These are phyloP conservation scores for Trichoderma sp. DNA, from an alignment of 2,329 filamentous ascomycete genomes.

Conservation along the genomic window DNA sequence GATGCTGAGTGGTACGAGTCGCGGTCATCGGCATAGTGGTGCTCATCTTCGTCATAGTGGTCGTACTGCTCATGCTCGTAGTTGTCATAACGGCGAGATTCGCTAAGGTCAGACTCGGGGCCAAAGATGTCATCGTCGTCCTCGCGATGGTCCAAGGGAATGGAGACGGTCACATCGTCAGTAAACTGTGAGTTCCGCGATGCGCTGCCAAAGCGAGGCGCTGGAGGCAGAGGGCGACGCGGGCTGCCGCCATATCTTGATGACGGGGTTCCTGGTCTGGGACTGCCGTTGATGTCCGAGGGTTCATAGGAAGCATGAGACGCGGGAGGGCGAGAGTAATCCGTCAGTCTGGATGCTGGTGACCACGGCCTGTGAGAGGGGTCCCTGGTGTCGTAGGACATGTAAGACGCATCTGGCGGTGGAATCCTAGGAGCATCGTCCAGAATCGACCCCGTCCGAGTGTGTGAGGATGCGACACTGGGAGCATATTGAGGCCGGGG, in stretches of 20 bases:
- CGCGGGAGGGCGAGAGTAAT: slow-evolving; percentile 69
- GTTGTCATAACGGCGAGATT: slow-evolving; percentile 38
- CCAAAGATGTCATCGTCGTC: slow-evolving; percentile 77
- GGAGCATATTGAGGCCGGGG: slow-evolving; percentile 50
- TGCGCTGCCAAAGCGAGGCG: slow-evolving; percentile 72
- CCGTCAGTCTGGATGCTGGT: slow-evolving; percentile 49
- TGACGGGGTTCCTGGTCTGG: slow-evolving; percentile 84
- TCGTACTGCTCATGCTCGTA: slow-evolving; percentile 27
- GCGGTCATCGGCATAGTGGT: slow-evolving; percentile 48
- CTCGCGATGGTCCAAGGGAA: slow-evolving; percentile 57
- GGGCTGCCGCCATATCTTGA: slow-evolving; percentile 86
- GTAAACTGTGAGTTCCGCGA: slow-evolving; percentile 51
- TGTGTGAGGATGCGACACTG: slow-evolving; percentile 47
- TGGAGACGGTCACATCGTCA: slow-evolving; percentile 68
- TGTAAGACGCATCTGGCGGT: slow-evolving; percentile 62
- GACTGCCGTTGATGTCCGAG: slow-evolving; percentile 81
- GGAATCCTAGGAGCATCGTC: slow-evolving; percentile 58
- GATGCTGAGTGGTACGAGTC: slow-evolving; percentile 56
- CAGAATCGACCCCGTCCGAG: slow-evolving; percentile 46
- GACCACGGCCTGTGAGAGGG: slow-evolving; percentile 56
- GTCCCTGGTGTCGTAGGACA: slow-evolving; percentile 51
- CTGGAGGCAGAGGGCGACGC: slow-evolving; percentile 79
- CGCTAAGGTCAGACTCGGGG: slow-evolving; percentile 52
- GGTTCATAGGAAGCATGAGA: slow-evolving; percentile 76
- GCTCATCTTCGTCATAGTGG: slow-evolving; percentile 61